Evolutionary conservation across 2,329 filamentous ascomycete species (phyloP).

Genomic region (Cercospora zeina): DNA sequence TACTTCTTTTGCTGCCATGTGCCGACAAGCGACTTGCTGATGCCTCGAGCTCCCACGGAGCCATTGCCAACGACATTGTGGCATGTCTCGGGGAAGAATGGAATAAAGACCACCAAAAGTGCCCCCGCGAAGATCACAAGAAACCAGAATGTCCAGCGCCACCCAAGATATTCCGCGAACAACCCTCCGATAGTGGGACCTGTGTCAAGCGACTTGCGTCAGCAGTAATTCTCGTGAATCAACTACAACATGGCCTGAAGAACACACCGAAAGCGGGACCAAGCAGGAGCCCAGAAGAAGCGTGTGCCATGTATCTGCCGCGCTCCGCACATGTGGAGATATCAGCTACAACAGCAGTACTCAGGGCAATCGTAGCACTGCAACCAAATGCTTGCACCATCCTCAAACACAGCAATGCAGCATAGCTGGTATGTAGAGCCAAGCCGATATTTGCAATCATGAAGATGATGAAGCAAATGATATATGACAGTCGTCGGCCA

Average conservation of each 20-base stretch:
- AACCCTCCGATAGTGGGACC: slow-evolving; percentile 37
- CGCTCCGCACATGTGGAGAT: slow-evolving; percentile 41
- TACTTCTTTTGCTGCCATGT: slow-evolving; percentile 30
- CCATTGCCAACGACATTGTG: slow-evolving; percentile 47
- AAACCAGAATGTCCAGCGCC: slow-evolving; percentile 49
- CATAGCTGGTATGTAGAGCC: slow-evolving; percentile 34
- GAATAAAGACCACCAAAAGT: slow-evolving; percentile 35
- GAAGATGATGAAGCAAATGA: slow-evolving; percentile 37
- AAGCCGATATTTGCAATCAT: slow-evolving; percentile 33
- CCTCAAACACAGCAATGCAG: slow-evolving; percentile 33
- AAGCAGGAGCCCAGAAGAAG: slow-evolving; percentile 29
- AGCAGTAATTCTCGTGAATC: neutral
- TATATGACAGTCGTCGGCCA: slow-evolving; percentile 33
- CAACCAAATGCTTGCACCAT: slow-evolving; percentile 47
- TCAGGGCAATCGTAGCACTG: slow-evolving; percentile 44
- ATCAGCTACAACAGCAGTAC: slow-evolving; percentile 41
- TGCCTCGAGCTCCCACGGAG: slow-evolving; percentile 32
- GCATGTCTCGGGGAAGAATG: slow-evolving; percentile 44
- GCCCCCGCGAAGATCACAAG: slow-evolving; percentile 44
- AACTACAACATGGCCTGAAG: neutral
- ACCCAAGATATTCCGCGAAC: slow-evolving; percentile 40
- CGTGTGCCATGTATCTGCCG: slow-evolving; percentile 45
- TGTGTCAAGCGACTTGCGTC: neutral
- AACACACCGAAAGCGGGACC: slow-evolving; percentile 27
- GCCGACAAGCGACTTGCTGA: slow-evolving; percentile 36